Conservation (phyloP, 2,329 filamentous ascomycete species). For the Aspergillus brasiliensis region DNA sequence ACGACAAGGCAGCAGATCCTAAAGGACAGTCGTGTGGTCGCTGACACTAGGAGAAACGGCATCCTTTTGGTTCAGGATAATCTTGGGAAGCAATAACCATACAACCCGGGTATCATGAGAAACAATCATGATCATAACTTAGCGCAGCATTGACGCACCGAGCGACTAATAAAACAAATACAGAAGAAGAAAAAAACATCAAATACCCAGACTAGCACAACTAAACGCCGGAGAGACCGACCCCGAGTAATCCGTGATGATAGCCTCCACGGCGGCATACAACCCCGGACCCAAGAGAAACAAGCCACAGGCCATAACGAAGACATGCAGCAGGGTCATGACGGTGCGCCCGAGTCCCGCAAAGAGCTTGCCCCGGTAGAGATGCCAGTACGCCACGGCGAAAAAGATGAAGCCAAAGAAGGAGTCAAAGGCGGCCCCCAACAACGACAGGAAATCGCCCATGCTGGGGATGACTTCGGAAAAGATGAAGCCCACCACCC, state of each 20-base stretch:
- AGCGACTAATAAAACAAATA: neutral
- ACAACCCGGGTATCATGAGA: no score
- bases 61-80: no score
- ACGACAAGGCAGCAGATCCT: no score
- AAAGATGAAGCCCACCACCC: slow-evolving; percentile 51
- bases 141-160: neutral
- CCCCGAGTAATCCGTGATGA: slow-evolving; percentile 53
- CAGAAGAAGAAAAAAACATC: neutral
- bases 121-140: neutral
- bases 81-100: no score
- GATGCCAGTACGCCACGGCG: slow-evolving; percentile 52
- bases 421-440: slow-evolving; percentile 52
- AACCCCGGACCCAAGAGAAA: slow-evolving; percentile 55
- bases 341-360: slow-evolving; percentile 35
- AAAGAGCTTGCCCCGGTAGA: slow-evolving; percentile 47
- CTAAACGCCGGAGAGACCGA: slow-evolving; percentile 51
- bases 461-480: slow-evolving; percentile 53
- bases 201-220: slow-evolving; percentile 54
- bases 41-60: no score
- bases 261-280: slow-evolving; percentile 57
- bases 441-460: slow-evolving; percentile 54
- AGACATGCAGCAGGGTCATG: slow-evolving; percentile 49
- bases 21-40: no score
- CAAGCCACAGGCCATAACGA: slow-evolving; percentile 50
- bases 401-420: slow-evolving; percentile 58